Conservation (phyloP, 257 asterid species). For the Scutellaria barbata region DNA sequence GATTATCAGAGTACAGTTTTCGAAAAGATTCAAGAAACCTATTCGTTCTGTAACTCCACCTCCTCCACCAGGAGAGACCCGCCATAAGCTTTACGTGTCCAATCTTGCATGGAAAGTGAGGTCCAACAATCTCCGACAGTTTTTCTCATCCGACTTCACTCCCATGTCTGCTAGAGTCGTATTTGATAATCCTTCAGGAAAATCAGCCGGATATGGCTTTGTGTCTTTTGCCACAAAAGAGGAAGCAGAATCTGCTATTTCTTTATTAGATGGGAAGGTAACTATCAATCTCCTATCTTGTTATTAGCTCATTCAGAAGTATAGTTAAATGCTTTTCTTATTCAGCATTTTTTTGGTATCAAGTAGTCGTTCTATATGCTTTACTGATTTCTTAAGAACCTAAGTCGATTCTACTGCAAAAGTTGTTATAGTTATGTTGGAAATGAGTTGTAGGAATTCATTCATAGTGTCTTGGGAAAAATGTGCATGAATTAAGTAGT, state of each 20-base stretch:
- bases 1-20: conserved; percentile 67
- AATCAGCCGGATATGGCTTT: conserved; percentile 87
- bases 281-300: conserved; percentile 3
- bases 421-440: background rate
- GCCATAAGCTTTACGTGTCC: conserved; percentile 63
- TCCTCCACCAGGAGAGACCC: conserved; percentile 52
- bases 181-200: conserved; percentile 71
- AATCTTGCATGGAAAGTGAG: conserved; percentile 95
- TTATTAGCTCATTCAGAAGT: background rate
- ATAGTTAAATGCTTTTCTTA: conserved; percentile 1
- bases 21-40: conserved; percentile 79
- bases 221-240: conserved; percentile 81
- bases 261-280: conserved; percentile 73
- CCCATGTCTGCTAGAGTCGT: conserved; percentile 77
- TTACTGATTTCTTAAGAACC: background rate
- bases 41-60: conserved; percentile 41
- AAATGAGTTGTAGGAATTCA: background rate
- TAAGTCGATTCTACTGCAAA: background rate
- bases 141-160: conserved; percentile 59
- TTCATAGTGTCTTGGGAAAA: background rate
- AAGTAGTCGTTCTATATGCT: background rate
- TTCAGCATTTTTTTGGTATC: no score
- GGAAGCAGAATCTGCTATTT: conserved; percentile 80
- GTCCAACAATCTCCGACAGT: conserved; percentile 72
- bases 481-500: background rate